Conservation (phyloP, 495 filamentous ascomycete species). For the Penicillium antarcticum region DNA sequence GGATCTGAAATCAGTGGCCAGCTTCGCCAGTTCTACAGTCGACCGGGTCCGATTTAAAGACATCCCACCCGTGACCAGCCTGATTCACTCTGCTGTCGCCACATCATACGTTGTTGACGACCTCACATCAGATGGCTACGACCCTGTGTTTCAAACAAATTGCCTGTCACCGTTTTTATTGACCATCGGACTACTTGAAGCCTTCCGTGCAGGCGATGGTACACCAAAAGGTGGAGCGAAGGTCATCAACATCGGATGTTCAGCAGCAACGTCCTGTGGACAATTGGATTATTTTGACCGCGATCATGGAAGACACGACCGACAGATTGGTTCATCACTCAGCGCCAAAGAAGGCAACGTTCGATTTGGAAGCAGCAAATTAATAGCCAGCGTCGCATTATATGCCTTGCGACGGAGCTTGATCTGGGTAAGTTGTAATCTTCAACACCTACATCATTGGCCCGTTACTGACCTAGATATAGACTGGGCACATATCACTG, state of each 20-base stretch:
- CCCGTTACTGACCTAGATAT: background rate
- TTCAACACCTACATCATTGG: background rate
- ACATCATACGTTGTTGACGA: constrained; percentile 35
- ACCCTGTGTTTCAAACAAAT: constrained; percentile 43
- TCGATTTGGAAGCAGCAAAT: constrained; percentile 41
- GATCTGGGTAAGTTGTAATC: constrained; percentile 28
- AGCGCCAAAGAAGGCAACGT: constrained; percentile 31
- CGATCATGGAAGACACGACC: constrained; percentile 12
- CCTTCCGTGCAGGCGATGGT: constrained; percentile 37
- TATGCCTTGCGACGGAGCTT: constrained; percentile 42
- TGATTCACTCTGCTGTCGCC: constrained; percentile 39
- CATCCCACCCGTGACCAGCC: constrained; percentile 34
- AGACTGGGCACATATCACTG: constrained; percentile 37
- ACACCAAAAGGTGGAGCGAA: constrained; percentile 31
- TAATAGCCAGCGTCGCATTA: constrained; percentile 37
- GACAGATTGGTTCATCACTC: constrained; percentile 22
- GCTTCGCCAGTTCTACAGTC: constrained; percentile 32
- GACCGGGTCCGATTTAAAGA: constrained; percentile 34
- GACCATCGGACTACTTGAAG: constrained; percentile 39
- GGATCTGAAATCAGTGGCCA: constrained; percentile 32
- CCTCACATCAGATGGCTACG: constrained; percentile 35
- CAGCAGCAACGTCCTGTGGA: constrained; percentile 32
- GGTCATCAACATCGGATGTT: constrained; percentile 41
- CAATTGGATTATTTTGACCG: constrained; percentile 36
- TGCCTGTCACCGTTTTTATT: constrained; percentile 39